phyloP scores from a whole-genome alignment of 352 stramenopile genomes.

The Phytophthora syringae region DNA sequence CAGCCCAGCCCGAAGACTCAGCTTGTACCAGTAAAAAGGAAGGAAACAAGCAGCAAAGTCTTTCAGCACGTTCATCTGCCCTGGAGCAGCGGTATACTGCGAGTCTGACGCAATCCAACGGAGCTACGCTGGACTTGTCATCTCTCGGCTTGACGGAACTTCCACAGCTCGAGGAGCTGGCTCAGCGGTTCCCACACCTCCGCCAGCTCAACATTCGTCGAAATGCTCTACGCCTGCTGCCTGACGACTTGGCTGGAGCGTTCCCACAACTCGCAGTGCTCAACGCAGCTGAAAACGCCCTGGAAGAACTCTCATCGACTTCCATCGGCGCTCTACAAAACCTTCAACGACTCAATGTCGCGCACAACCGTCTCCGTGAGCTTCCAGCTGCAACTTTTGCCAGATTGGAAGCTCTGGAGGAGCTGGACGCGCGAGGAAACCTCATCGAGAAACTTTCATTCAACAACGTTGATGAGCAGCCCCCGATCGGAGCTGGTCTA shows the following conservation, averaged over 20 bases:
- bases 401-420: constrained; percentile 45
- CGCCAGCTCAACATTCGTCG: constrained; percentile 54
- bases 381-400: constrained; percentile 40
- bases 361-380: constrained; percentile 43
- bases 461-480: constrained; percentile 35
- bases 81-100: constrained; percentile 25
- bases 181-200: constrained; percentile 43
- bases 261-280: constrained; percentile 52
- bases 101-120: constrained; percentile 28
- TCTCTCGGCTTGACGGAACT: constrained; percentile 44
- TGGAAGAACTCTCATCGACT: constrained; percentile 41
- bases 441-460: constrained; percentile 40
- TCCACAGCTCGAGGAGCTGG: constrained; percentile 36
- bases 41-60: constrained; percentile 6
- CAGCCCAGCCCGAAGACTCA: neutral
- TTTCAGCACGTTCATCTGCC: constrained; percentile 7
- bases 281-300: constrained; percentile 47
- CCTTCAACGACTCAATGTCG: constrained; percentile 56
- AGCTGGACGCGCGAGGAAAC: constrained; percentile 53
- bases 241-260: constrained; percentile 33
- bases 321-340: constrained; percentile 36
- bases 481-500: constrained; percentile 36
- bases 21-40: neutral
- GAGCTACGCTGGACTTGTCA: constrained; percentile 57
- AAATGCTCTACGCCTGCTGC: constrained; percentile 46